phyloP scores from a whole-genome alignment of 805 yeast genomes.

The Blastobotrys parvus region DNA sequence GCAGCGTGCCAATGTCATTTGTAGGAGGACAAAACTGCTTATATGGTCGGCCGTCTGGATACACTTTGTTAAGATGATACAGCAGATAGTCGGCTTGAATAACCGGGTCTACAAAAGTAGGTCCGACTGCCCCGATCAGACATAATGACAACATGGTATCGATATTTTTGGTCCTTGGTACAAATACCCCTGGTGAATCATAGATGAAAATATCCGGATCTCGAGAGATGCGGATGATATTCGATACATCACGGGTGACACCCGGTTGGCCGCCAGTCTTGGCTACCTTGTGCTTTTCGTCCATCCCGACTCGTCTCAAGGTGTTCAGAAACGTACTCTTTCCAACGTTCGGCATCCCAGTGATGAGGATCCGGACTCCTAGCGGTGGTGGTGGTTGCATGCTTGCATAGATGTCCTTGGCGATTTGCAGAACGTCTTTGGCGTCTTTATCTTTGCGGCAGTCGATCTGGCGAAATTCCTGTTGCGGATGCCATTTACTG shows the following conservation, averaged over 20 bases:
- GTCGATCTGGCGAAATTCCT: slow-evolving; percentile 50
- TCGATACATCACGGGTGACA: slow-evolving; percentile 73
- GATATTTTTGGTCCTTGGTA: slow-evolving; percentile 60
- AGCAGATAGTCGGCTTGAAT: slow-evolving; percentile 80
- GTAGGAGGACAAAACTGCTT: slow-evolving; percentile 51
- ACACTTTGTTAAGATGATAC: slow-evolving; percentile 49
- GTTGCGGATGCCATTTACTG: slow-evolving; percentile 40
- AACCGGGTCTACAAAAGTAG: slow-evolving; percentile 68
- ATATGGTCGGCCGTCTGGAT: slow-evolving; percentile 32
- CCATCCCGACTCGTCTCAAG: slow-evolving; percentile 42
- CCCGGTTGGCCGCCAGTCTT: slow-evolving; percentile 85
- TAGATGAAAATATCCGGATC: slow-evolving; percentile 61
- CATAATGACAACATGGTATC: slow-evolving; percentile 69
- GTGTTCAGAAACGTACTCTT: slow-evolving; percentile 81
- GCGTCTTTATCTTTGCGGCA: slow-evolving; percentile 46
- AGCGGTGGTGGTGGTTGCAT: slow-evolving; percentile 71
- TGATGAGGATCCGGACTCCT: slow-evolving; percentile 67
- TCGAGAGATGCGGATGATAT: slow-evolving; percentile 53
- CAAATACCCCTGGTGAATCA: slow-evolving; percentile 90
- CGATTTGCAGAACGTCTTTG: slow-evolving; percentile 38
- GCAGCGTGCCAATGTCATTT: slow-evolving; percentile 54
- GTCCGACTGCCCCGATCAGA: slow-evolving; percentile 66
- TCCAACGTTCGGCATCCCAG: slow-evolving; percentile 98
- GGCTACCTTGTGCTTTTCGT: slow-evolving; percentile 53
- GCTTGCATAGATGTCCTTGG: slow-evolving; percentile 35